Conservation (phyloP, 2,329 filamentous ascomycete species). For the Blumeriella jaapii region DNA sequence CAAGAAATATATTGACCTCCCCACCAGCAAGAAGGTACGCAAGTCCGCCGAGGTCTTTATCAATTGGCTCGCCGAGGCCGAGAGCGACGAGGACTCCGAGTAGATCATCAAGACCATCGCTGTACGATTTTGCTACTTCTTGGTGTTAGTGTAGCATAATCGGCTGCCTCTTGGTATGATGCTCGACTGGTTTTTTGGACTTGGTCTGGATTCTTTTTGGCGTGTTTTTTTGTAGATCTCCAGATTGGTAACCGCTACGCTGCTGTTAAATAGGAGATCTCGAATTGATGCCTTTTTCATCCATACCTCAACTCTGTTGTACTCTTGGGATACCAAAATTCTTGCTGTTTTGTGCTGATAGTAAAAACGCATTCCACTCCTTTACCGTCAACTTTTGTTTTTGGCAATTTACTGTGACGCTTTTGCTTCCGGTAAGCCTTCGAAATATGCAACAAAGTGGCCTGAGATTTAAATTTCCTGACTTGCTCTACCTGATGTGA, state of each 20-base stretch:
- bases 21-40: constrained; percentile 88
- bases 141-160: too few species aligned
- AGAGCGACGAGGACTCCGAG: constrained; percentile 57
- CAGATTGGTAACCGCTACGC: background rate
- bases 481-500: too few species aligned
- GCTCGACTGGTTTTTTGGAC: too few species aligned
- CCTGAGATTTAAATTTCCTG: too few species aligned
- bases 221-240: background rate
- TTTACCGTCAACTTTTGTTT: background rate
- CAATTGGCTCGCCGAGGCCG: constrained; percentile 82
- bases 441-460: background rate
- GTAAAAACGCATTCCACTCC: constrained; percentile 5
- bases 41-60: constrained; percentile 91
- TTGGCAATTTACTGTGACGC: background rate
- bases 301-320: background rate
- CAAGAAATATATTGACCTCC: constrained; percentile 93
- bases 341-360: constrained; percentile 5
- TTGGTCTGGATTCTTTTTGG: too few species aligned
- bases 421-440: background rate
- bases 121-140: too few species aligned
- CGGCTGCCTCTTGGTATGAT: too few species aligned
- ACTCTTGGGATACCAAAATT: constrained; percentile 5
- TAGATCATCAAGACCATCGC: constrained; percentile 34
- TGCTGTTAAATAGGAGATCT: constrained; percentile 1
- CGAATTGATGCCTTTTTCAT: constrained; percentile 2